A percentile compares a stretch with the other conserved stretches of the same genome.
Conservation (phyloP, 2,329 filamentous ascomycete genomes). For the Lasiodiplodia theobromae region DNA sequence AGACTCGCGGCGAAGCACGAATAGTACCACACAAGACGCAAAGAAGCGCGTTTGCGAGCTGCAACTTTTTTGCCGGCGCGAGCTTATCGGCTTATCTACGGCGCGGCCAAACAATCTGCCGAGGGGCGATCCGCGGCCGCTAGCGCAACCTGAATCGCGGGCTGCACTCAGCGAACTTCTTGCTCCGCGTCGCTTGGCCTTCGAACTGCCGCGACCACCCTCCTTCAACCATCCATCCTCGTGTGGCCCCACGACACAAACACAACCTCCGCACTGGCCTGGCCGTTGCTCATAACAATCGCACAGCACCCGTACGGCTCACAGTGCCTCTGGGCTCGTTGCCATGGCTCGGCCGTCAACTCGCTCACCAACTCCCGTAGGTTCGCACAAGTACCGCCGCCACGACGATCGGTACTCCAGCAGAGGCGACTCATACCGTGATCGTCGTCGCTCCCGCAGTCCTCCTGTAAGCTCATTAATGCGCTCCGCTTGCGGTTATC, state of each 20-base stretch:
- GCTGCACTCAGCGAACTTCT: conserved; percentile 22
- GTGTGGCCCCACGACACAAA: conserved; percentile 1
- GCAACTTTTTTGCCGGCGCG: conserved; percentile 26
- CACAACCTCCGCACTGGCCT: background rate
- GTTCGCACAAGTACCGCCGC: conserved; percentile 70
- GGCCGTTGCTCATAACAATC: conserved; percentile 22
- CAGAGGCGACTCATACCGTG: conserved; percentile 45
- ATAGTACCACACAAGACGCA: background rate
- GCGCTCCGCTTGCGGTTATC: conserved; percentile 6
- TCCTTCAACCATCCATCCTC: conserved; percentile 4
- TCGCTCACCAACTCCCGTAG: conserved; percentile 93
- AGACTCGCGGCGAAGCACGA: background rate
- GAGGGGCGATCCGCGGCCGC: conserved; percentile 4
- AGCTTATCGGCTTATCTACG: conserved; percentile 24
- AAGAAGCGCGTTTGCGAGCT: background rate
- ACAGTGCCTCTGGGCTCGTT: conserved; percentile 33
- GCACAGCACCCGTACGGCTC: conserved; percentile 27
- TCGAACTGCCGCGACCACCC: conserved; percentile 2
- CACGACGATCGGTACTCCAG: conserved; percentile 42
- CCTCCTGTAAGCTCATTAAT: conserved; percentile 57
- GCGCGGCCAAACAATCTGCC: background rate
- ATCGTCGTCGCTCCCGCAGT: conserved; percentile 67
- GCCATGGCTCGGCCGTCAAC: conserved; percentile 30
- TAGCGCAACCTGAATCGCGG: background rate
- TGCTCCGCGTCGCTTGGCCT: conserved; percentile 23